phyloP scores from a whole-genome alignment of 2,329 filamentous ascomycete genomes.

The Clonostachys rhizophaga region DNA sequence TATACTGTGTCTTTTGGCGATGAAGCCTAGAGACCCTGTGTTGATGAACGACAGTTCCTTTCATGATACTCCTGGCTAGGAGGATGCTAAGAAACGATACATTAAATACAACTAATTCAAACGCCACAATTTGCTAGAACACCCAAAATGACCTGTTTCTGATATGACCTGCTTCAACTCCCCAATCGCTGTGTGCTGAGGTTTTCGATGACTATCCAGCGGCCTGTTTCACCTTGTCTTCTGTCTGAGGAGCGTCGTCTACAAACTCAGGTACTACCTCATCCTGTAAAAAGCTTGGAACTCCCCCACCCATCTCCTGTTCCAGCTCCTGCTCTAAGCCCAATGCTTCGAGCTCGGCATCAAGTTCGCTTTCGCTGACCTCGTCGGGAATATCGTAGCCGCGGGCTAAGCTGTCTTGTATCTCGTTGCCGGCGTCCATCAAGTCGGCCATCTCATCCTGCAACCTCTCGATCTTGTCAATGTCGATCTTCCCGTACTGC shows the following conservation, averaged over 20 bases:
- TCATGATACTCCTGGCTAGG: too few relatives aligned
- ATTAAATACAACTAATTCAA: too few relatives aligned
- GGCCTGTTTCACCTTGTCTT: slow-evolving; percentile 77
- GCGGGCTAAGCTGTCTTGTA: slow-evolving; percentile 87
- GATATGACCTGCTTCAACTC: too few relatives aligned
- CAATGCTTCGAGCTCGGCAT: slow-evolving; percentile 92
- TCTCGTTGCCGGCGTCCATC: slow-evolving; percentile 97
- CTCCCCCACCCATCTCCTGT: slow-evolving; percentile 54
- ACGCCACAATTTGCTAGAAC: too few relatives aligned
- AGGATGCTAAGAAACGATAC: too few relatives aligned
- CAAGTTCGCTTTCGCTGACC: slow-evolving; percentile 92
- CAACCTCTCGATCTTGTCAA: slow-evolving; percentile 95
- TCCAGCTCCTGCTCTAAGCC: slow-evolving; percentile 93
- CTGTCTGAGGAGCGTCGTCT: slow-evolving; percentile 76
- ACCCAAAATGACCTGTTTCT: too few relatives aligned
- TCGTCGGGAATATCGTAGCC: slow-evolving; percentile 96
- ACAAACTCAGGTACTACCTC: slow-evolving; percentile 85
- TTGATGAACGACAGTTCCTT: too few relatives aligned
- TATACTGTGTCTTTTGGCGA: too few relatives aligned
- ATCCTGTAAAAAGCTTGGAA: slow-evolving; percentile 87
- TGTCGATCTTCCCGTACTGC: slow-evolving; percentile 95
- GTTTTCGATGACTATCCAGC: slow-evolving; percentile 38
- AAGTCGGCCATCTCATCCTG: slow-evolving; percentile 99
- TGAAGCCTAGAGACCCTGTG: too few relatives aligned
- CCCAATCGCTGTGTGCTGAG: too few relatives aligned